Conservation (phyloP, 768 basidiomycete species). For the Naganishia friedmannii region DNA sequence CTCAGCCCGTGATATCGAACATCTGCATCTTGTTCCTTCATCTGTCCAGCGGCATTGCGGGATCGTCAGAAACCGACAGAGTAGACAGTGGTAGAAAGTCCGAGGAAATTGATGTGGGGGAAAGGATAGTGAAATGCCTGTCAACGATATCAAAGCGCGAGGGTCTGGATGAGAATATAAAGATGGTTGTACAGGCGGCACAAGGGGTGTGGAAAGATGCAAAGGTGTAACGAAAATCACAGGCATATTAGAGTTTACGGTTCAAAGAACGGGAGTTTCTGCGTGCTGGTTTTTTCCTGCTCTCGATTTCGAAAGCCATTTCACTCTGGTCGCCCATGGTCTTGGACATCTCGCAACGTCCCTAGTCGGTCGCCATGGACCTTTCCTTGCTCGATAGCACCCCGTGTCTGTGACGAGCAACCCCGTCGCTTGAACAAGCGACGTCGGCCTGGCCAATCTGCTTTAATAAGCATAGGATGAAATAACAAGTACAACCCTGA, state of each 20-base stretch:
- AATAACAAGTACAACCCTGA: neutral
- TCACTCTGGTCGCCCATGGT: too few species aligned
- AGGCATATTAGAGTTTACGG: neutral
- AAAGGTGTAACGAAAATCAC: neutral
- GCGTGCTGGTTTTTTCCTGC: too few species aligned
- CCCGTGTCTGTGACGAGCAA: too few species aligned
- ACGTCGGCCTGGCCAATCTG: too few species aligned
- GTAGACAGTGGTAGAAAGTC: neutral
- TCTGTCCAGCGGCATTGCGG: neutral
- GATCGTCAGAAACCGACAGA: neutral
- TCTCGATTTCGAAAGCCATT: too few species aligned
- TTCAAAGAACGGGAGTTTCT: too few species aligned
- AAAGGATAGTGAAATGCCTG: neutral
- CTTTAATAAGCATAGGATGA: neutral
- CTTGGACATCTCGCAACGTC: too few species aligned
- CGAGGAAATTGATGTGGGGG: neutral
- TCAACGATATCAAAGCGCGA: neutral
- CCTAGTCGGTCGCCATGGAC: too few species aligned
- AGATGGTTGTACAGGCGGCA: neutral
- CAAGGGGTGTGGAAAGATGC: neutral
- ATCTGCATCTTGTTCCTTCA: slow-evolving; percentile 3
- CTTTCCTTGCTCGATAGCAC: too few species aligned
- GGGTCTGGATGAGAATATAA: neutral
- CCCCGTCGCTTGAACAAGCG: too few species aligned
- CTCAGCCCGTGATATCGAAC: slow-evolving; percentile 1